Percentiles rank a stretch among this genome's conserved stretches.
Evolutionary conservation across 352 stramenopile genomes (phyloP).

Genomic region (Pythium pectinolyticum): DNA sequence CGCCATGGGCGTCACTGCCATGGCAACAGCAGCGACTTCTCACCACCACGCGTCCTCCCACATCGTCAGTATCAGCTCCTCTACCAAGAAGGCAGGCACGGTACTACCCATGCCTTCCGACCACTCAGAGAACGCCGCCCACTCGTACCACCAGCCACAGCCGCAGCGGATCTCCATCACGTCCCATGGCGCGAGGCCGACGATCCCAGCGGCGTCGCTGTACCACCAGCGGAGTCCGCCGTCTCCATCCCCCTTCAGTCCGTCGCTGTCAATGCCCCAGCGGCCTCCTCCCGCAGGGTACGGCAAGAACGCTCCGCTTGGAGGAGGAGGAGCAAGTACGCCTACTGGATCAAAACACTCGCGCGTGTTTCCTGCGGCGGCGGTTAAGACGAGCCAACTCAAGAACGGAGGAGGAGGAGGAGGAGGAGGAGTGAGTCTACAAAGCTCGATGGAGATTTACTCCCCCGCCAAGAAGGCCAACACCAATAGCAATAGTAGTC

Average conservation of each 20-base stretch:
- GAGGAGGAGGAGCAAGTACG: neutral
- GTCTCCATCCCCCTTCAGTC: slow-evolving; percentile 28
- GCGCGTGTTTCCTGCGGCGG: slow-evolving; percentile 12
- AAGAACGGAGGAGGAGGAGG: neutral
- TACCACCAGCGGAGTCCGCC: slow-evolving; percentile 13
- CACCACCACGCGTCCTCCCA: neutral
- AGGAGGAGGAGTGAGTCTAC: slow-evolving; percentile 25
- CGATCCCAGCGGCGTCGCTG: slow-evolving; percentile 13
- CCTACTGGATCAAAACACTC: slow-evolving; percentile 16
- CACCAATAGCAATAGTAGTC: slow-evolving; percentile 23
- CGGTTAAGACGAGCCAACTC: slow-evolving; percentile 8
- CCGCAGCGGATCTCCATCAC: slow-evolving; percentile 42
- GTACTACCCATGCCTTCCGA: slow-evolving; percentile 22
- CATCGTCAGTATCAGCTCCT: slow-evolving; percentile 1
- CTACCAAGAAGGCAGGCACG: slow-evolving; percentile 20
- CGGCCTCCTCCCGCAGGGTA: slow-evolving; percentile 50
- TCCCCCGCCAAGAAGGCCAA: slow-evolving; percentile 44
- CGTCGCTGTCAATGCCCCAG: slow-evolving; percentile 38
- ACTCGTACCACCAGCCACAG: slow-evolving; percentile 5
- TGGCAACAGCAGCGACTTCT: too few species aligned
- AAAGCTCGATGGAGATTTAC: slow-evolving; percentile 52
- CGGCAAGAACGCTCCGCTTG: slow-evolving; percentile 44
- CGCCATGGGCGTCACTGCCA: neutral
- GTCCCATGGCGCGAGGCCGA: slow-evolving; percentile 44
- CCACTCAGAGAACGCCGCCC: neutral